Percentiles rank a stretch among this genome's conserved stretches.
Evolutionary conservation across 2,329 filamentous ascomycete genomes (phyloP).

Genomic region (Calonectria honghensis): DNA sequence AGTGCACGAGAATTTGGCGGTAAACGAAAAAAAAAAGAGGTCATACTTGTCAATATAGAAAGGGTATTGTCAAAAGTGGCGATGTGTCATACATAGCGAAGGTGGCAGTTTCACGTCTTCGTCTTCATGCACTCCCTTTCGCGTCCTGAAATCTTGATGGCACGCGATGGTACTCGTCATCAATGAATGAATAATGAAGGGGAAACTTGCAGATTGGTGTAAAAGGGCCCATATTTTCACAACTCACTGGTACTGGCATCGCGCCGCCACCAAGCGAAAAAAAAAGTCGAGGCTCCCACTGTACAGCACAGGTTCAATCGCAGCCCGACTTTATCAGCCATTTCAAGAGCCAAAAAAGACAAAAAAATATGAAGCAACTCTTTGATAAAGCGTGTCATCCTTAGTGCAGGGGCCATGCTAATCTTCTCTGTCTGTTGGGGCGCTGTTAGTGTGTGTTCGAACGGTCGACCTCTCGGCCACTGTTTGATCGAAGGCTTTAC

Average conservation of each 20-base stretch:
- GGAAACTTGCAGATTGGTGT: not conserved
- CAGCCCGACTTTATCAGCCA: not conserved
- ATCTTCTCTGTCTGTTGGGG: slow-evolving; percentile 22
- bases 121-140: not conserved
- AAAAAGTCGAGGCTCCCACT: not conserved
- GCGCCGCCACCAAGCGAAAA: not conserved
- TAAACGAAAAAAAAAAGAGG: not conserved
- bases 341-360: not conserved
- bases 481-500: not conserved
- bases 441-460: slow-evolving; percentile 12
- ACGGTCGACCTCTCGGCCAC: not conserved
- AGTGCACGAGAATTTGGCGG: not conserved
- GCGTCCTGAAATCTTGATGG: not conserved
- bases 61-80: not conserved
- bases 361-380: slow-evolving; percentile 34
- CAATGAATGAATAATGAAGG: not conserved
- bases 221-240: not conserved
- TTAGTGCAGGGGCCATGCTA: slow-evolving; percentile 93
- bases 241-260: not conserved
- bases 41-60: not conserved
- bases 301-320: not conserved
- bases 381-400: slow-evolving; percentile 84
- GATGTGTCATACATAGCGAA: not conserved
- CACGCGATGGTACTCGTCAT: not conserved
- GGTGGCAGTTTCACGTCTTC: not conserved